phyloP scores from a whole-genome alignment of 768 basidiomycete species.

The Xerocomellus dryophilus region DNA sequence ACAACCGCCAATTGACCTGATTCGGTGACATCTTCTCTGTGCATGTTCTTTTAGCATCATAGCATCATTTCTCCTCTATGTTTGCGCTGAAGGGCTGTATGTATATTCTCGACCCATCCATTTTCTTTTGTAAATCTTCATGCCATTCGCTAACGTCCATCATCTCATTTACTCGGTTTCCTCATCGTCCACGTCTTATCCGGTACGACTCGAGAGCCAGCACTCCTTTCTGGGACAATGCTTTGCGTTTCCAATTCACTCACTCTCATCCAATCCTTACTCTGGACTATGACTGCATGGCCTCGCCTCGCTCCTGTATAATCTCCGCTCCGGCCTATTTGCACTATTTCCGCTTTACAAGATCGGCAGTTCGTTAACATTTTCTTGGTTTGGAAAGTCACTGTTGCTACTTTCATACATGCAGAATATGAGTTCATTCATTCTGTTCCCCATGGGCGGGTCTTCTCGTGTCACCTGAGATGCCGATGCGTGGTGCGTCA shows the following conservation, averaged over 20 bases:
- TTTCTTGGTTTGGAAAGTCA: conserved; percentile 24
- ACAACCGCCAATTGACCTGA: conserved; percentile 56
- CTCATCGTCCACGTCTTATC: conserved; percentile 15
- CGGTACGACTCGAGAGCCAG: conserved; percentile 13
- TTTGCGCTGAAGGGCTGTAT: conserved; percentile 6
- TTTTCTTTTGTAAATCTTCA: conserved; percentile 21
- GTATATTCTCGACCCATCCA: conserved; percentile 1
- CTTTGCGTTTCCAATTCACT: conserved; percentile 13
- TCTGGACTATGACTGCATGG: conserved; percentile 30
- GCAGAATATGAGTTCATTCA: conserved; percentile 28
- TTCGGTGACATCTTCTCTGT: conserved; percentile 38
- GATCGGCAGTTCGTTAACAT: conserved; percentile 8
- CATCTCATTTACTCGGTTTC: conserved; percentile 21
- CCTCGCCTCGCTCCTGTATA: conserved; percentile 16
- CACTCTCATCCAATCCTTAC: conserved; percentile 19
- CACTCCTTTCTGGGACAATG: conserved; percentile 29
- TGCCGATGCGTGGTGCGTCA: conserved; percentile 18
- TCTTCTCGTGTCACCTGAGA: not conserved
- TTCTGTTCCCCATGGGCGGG: not conserved
- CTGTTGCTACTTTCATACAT: conserved; percentile 13
- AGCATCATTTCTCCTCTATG: conserved; percentile 1
- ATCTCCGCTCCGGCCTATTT: conserved; percentile 6
- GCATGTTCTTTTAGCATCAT: conserved; percentile 2
- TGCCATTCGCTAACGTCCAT: conserved; percentile 14
- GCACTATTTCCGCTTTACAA: conserved; percentile 12